A percentile compares a stretch with the other conserved stretches of the same genome.
Evolutionary conservation across 331 rosid genomes (phyloP).

Genomic region (Rhamnella rubrinervis): DNA sequence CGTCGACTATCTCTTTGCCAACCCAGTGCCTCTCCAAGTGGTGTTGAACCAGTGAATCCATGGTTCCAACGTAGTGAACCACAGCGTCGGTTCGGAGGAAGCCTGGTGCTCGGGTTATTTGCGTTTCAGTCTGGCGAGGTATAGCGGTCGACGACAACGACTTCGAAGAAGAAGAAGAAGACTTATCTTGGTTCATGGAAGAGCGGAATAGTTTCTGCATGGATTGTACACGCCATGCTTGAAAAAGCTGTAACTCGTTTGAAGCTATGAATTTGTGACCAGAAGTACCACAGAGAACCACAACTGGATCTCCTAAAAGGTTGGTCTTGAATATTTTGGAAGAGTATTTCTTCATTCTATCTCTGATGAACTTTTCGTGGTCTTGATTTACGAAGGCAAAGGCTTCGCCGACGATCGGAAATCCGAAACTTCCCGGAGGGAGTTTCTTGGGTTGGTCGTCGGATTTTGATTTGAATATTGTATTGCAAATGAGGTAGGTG

Average conservation of each 20-base stretch:
- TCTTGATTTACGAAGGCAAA: neutral
- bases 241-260: conserved; percentile 9
- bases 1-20: conserved; percentile 5
- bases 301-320: conserved; percentile 1
- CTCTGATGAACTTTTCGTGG: neutral
- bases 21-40: conserved; percentile 14
- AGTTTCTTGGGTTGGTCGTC: neutral
- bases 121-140: neutral
- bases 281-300: neutral
- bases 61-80: neutral
- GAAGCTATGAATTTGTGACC: conserved; percentile 20
- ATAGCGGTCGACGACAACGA: neutral
- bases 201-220: conserved; percentile 14
- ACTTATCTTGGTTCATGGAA: neutral
- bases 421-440: conserved; percentile 20
- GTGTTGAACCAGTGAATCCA: conserved; percentile 9
- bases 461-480: neutral
- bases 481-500: neutral
- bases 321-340: conserved; percentile 18
- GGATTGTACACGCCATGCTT: conserved; percentile 6
- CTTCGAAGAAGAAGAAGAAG: no score
- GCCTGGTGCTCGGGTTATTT: neutral
- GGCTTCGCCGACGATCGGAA: conserved; percentile 11
- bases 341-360: conserved; percentile 10
- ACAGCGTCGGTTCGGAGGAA: conserved; percentile 10